Conservation (phyloP, 192 early-diverging fungal genomes). For the Mycoemilia scoparia region DNA sequence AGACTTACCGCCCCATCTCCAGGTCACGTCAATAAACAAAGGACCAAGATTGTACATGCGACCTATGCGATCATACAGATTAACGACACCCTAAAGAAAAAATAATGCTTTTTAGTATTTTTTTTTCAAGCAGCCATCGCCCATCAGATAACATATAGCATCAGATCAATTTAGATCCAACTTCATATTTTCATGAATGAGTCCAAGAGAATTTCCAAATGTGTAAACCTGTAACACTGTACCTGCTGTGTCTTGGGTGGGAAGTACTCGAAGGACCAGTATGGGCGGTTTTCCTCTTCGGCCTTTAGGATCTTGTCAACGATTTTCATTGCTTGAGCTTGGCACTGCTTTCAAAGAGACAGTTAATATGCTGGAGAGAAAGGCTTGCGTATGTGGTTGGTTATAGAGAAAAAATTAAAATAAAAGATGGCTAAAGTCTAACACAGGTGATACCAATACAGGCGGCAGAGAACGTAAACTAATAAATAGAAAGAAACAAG, state of each 20-base stretch:
- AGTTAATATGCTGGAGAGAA: no score
- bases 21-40: slow-evolving; percentile 64
- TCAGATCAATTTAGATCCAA: neutral
- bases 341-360: no score
- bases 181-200: neutral
- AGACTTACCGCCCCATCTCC: slow-evolving; percentile 84
- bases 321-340: slow-evolving; percentile 55
- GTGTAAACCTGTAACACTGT: no score
- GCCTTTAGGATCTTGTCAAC: slow-evolving; percentile 55
- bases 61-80: slow-evolving; percentile 93
- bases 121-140: neutral
- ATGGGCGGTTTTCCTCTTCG: slow-evolving; percentile 43
- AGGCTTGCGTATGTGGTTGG: no score
- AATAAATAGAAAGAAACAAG: no score
- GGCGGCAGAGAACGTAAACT: no score
- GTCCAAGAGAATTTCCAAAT: slow-evolving; percentile 1
- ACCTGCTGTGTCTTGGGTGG: slow-evolving; percentile 89
- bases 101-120: no score
- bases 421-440: no score
- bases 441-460: no score
- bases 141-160: slow-evolving; percentile 4
- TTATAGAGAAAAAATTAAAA: no score
- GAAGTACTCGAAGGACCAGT: slow-evolving; percentile 94
- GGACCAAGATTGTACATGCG: slow-evolving; percentile 89
- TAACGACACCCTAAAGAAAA: slow-evolving; percentile 88